A percentile compares a stretch with the other conserved stretches of the same genome.
These are phyloP conservation scores for Mycena olivaceomarginata DNA, from an alignment of 768 basidiomycete genomes.

Conservation along the genomic window DNA sequence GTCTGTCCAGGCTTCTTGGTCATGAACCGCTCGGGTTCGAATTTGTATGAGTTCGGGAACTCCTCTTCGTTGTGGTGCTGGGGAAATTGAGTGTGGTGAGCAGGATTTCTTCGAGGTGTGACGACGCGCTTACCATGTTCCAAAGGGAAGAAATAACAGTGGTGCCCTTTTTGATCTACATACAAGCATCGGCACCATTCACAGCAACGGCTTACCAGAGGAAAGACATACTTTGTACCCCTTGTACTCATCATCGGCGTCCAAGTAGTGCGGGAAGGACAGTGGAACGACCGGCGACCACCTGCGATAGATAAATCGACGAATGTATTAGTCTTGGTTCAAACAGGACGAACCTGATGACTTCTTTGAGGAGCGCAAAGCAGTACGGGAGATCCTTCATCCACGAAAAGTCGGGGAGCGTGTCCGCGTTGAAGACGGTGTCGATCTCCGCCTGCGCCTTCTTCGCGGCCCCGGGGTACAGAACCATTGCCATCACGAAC, in stretches of 20 bases:
- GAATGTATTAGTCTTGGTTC: not conserved
- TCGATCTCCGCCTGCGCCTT: slow-evolving; percentile 24
- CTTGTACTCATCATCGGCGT: not conserved
- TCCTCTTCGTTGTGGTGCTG: slow-evolving; percentile 28
- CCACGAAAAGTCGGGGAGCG: not conserved
- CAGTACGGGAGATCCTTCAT: not conserved
- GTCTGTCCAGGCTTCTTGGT: not conserved
- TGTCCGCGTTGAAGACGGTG: slow-evolving; percentile 6
- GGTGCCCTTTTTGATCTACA: slow-evolving; percentile 17
- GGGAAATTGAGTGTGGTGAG: not conserved
- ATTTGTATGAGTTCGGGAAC: slow-evolving; percentile 11
- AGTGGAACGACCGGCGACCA: slow-evolving; percentile 1
- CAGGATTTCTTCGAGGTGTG: not conserved
- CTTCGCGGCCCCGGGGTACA: not conserved
- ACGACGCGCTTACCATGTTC: slow-evolving; percentile 14
- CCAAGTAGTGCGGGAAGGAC: slow-evolving; percentile 3
- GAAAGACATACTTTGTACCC: not conserved
- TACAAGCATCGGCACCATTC: not conserved
- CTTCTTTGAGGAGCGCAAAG: slow-evolving; percentile 22
- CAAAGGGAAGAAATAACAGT: not conserved
- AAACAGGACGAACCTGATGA: not conserved
- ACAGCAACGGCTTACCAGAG: not conserved
- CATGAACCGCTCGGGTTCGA: slow-evolving; percentile 11
- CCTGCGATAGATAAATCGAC: not conserved
- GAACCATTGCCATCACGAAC: slow-evolving; percentile 23